Evolutionary conservation across 2,329 filamentous ascomycete species (phyloP), one percentile per base, ranked within the genome.

Genomic region (Colletotrichum zoysiae): DNA sequence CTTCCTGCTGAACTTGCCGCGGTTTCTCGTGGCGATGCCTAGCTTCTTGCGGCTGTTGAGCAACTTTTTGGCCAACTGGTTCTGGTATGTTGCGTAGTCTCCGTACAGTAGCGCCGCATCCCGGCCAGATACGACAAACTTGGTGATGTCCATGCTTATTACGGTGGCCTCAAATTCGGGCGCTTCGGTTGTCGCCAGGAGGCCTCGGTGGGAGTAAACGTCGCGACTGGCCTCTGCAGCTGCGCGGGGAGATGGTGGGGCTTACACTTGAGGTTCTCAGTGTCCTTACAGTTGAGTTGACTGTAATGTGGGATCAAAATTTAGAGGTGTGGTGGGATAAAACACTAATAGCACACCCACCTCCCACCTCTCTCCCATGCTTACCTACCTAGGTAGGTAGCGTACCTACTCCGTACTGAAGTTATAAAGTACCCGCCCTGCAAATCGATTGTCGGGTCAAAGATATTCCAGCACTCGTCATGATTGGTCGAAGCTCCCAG

Each of bases 51-150:
- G 92, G 76, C 93, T 87, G 78, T 92, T 94, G 80, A 94, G 92
- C 71, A 99, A 87, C 78, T 93, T 92, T 79, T 94, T 93, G 75
- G 92, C 90, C 62, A 97, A 87, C 80, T 94, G 93, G 60, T 86
- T 86, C 78, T 95, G 92, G 82, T 98, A 98, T 69, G 92, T 92
- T 78, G 90, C 90, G 84, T 97, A 95, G 84, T 98, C 95, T 76
- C 95, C 95, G 75, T 96, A 91, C 40, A 97, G 89, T 63, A 98
- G 91, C 48, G 94, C 94, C 78, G 93, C 89, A 80, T 97, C 93
- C 74, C 96, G 89, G 75, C 92, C 91, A 65, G 91, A 90, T 78
- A 95, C 88, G 76, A 98, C 86, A 75, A 94, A 95, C 76, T 90
- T 90, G 68, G 96, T 98, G 82, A 98, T 94, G 75, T 98, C 94